Base-by-base conservation (phyloP, 2,329 filamentous ascomycete genomes). In the Nannizziopsis barbatae region DNA sequence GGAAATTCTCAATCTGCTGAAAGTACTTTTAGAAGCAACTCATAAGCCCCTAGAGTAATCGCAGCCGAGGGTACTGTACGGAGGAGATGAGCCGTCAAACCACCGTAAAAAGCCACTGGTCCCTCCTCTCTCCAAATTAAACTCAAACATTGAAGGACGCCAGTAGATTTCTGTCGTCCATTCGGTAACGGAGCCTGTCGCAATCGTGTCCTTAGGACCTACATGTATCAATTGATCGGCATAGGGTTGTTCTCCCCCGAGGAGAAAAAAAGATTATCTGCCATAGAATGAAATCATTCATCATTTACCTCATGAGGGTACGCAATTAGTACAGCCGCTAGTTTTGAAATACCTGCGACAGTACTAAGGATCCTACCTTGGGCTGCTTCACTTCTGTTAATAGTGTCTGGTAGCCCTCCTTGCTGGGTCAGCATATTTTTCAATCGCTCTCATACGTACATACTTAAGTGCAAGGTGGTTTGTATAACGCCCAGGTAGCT, bases 371-470 rank as follows among this genome's bases (percentile, higher is more conserved):
- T 15, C 12, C 15, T 12, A 46, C 79, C 77, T 37, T 86, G 71
- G 57, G 87, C 88, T 50, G 87, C 87, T 14, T 81, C 83, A 80
- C 82, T 90, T 54, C 38, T 39, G n/a, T 32, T 22, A 15, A 42
- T 27, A 41, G 27, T 40, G 47, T 52, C 42, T 33, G 41, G 6
- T 31, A 42, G 11, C 20, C 14, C 41, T 33, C 41, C 41, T 43
- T 31, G 41, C 12, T 27, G 15, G 30, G 27, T 33, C 31, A 43
- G 41, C 14, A 6, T 18, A 20, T 77, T 71, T 75, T 95, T 95
- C 73, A 93, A 81, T 65, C 88, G 84, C 70, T 96, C n/a, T n/a
- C n/a, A n/a, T n/a, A n/a, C 89, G 67, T 95, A 96, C 58, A 95
- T 69, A 60, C 94, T 81, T 88, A 88, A 95, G 65, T 96, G 89